Percentiles rank a stretch among this genome's conserved stretches.
These are phyloP conservation scores for Protostelium mycophagum DNA, from an alignment of 78 protist species.

Conservation along the genomic window DNA sequence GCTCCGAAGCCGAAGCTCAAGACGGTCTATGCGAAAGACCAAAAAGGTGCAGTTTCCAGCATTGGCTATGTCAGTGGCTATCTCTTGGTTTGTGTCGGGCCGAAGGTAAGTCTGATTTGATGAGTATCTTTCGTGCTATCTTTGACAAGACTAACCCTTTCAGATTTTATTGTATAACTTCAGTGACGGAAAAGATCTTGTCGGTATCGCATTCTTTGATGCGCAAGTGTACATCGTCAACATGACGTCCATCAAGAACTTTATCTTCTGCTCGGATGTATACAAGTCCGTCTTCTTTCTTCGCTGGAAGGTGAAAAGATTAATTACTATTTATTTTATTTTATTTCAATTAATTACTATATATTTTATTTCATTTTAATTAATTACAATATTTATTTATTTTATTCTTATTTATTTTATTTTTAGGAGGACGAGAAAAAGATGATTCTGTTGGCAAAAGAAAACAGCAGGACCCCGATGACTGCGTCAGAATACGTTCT, in stretches of 20 bases:
- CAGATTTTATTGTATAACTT: background rate
- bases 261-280: slow-evolving; percentile 45
- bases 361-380: background rate
- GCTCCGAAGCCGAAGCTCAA: slow-evolving; percentile 9
- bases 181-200: background rate
- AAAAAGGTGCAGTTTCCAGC: slow-evolving; percentile 54
- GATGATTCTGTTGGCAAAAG: slow-evolving; percentile 29
- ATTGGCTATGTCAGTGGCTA: slow-evolving; percentile 28
- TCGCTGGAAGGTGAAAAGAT: slow-evolving; percentile 21
- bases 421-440: slow-evolving; percentile 16
- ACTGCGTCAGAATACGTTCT: slow-evolving; percentile 38
- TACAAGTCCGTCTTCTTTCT: slow-evolving; percentile 49
- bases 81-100: slow-evolving; percentile 59
- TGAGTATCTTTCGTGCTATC: slow-evolving; percentile 5
- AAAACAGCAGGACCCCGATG: slow-evolving; percentile 19
- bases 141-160: background rate
- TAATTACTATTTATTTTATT: background rate
- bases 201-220: slow-evolving; percentile 54
- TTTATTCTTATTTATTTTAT: background rate
- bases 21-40: slow-evolving; percentile 42
- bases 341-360: background rate
- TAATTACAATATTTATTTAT: background rate
- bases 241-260: slow-evolving; percentile 38
- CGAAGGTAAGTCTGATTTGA: slow-evolving; percentile 30
- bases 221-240: slow-evolving; percentile 50